Conservation (phyloP, 2,329 filamentous ascomycete species). For the Paraphaeosphaeria minitans region DNA sequence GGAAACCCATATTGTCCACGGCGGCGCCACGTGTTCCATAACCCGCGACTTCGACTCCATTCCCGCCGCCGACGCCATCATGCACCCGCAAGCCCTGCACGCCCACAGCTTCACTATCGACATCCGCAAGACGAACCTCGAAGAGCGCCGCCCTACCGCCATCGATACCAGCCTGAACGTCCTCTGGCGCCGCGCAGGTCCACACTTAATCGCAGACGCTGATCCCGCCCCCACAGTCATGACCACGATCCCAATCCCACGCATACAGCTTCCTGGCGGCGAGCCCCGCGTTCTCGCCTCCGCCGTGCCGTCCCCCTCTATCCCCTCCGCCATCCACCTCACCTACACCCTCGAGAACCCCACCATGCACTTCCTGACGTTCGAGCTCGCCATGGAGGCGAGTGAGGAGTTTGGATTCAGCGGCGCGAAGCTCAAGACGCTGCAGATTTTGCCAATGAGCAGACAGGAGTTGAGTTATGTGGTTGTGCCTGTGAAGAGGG, state of each 20-base stretch:
- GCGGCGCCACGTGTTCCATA: constrained; percentile 63
- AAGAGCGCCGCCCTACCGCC: constrained; percentile 77
- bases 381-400: constrained; percentile 89
- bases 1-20: constrained; percentile 63
- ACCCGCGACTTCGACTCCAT: constrained; percentile 33
- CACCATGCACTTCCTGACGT: constrained; percentile 91
- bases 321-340: constrained; percentile 44
- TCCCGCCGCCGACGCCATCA: constrained; percentile 36
- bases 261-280: constrained; percentile 77
- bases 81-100: constrained; percentile 71
- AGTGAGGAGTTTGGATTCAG: constrained; percentile 93
- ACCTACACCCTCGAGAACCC: constrained; percentile 87
- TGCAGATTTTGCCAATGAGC: constrained; percentile 84
- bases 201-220: constrained; percentile 19
- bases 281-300: constrained; percentile 82
- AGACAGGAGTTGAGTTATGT: constrained; percentile 73
- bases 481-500: constrained; percentile 65
- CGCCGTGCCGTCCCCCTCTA: constrained; percentile 40
- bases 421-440: constrained; percentile 77
- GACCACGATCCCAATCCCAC: constrained; percentile 75
- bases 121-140: constrained; percentile 76
- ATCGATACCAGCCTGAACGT: constrained; percentile 78
- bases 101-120: constrained; percentile 75
- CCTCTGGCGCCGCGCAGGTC: constrained; percentile 76
- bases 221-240: constrained; percentile 25